Evolutionary conservation across 1,139 yeast species (phyloP).

Genomic region (Pichia sp.): DNA sequence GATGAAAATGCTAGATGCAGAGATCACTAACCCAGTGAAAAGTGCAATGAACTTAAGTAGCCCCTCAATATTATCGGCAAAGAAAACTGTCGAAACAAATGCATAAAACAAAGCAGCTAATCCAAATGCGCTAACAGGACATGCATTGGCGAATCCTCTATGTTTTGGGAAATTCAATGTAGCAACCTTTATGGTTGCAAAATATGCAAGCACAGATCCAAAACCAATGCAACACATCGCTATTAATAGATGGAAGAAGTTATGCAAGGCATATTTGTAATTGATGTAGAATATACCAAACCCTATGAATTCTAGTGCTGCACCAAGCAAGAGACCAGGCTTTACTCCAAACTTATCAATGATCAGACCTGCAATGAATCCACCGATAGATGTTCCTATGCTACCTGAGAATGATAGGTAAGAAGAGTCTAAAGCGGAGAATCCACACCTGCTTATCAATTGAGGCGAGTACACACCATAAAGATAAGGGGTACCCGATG

Average conservation of each 20-base stretch:
- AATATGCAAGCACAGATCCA: slow-evolving; percentile 59
- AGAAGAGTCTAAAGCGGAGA: slow-evolving; percentile 57
- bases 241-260: slow-evolving; percentile 32
- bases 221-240: slow-evolving; percentile 53
- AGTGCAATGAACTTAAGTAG: slow-evolving; percentile 26
- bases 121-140: slow-evolving; percentile 52
- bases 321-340: slow-evolving; percentile 46
- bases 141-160: slow-evolving; percentile 60
- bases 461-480: slow-evolving; percentile 73
- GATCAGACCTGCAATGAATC: slow-evolving; percentile 59
- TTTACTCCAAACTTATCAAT: slow-evolving; percentile 57
- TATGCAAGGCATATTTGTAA: slow-evolving; percentile 28
- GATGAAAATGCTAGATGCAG: slow-evolving; percentile 25
- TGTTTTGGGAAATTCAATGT: slow-evolving; percentile 65
- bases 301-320: slow-evolving; percentile 36
- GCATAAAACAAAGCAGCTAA: slow-evolving; percentile 33
- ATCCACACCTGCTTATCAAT: slow-evolving; percentile 45
- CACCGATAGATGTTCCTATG: slow-evolving; percentile 61
- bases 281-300: slow-evolving; percentile 33
- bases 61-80: slow-evolving; percentile 36
- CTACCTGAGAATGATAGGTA: slow-evolving; percentile 54
- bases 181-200: slow-evolving; percentile 60
- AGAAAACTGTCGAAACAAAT: slow-evolving; percentile 38
- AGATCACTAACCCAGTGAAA: slow-evolving; percentile 25
- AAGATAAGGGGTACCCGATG: slow-evolving; percentile 66